Conservation (phyloP, 108 stramenopile species). For the Schizochytrium sp. region DNA sequence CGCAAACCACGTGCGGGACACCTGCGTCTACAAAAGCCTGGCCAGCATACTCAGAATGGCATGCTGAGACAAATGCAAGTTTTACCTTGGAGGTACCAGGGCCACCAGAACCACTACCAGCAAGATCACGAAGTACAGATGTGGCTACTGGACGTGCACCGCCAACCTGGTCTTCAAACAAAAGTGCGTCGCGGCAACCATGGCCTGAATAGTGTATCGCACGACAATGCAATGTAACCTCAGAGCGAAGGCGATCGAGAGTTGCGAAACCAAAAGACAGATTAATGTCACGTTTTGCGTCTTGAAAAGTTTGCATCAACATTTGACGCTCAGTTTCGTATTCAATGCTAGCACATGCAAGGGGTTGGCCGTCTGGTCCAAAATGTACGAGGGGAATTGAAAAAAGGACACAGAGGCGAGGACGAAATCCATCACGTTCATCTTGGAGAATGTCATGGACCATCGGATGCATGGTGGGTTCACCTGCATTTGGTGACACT, state of each 20-base stretch:
- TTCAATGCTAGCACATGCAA: conserved; percentile 22
- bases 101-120: conserved; percentile 13
- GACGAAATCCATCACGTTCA: conserved; percentile 30
- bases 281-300: conserved; percentile 8
- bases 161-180: conserved; percentile 50
- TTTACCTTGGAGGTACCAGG: conserved; percentile 76
- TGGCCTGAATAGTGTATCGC: conserved; percentile 59
- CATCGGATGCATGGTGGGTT: background rate
- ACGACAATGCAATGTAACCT: conserved; percentile 21
- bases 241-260: background rate
- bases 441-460: background rate
- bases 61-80: conserved; percentile 93
- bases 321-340: conserved; percentile 35
- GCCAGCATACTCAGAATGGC: conserved; percentile 85
- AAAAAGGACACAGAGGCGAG: conserved; percentile 27
- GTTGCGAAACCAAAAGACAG: conserved; percentile 58
- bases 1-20: conserved; percentile 93
- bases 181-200: conserved; percentile 7
- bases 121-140: conserved; percentile 1
- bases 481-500: too few relatives aligned
- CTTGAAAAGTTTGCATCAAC: conserved; percentile 42
- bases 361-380: background rate
- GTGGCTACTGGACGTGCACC: background rate
- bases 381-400: conserved; percentile 41
- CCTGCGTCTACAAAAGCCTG: conserved; percentile 90